These are phyloP conservation scores for Suhomyces guaymorum DNA, from an alignment of 1,139 yeast genomes.

Conservation along the genomic window DNA sequence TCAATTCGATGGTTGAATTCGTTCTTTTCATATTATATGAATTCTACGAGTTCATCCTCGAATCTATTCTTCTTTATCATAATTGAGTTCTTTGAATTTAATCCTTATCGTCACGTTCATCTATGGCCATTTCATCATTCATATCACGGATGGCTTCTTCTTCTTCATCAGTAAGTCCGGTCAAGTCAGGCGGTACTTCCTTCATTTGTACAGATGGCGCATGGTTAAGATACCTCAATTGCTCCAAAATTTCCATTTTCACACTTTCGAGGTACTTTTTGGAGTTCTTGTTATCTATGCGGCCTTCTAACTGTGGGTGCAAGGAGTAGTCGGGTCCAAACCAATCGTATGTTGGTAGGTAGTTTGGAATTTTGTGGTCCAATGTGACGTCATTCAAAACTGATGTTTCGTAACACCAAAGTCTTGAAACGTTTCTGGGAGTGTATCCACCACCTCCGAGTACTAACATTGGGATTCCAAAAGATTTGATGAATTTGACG, in stretches of 20 bases:
- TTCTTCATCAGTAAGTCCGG: constrained; percentile 64
- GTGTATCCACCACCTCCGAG: constrained; percentile 98
- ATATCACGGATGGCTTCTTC: constrained; percentile 54
- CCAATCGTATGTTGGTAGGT: constrained; percentile 80
- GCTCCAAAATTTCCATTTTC: constrained; percentile 75
- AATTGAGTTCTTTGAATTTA: too few species aligned
- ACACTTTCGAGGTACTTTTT: constrained; percentile 83
- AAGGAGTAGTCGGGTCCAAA: constrained; percentile 91
- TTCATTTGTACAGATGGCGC: constrained; percentile 96
- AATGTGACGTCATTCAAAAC: constrained; percentile 77
- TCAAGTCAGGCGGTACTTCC: constrained; percentile 82
- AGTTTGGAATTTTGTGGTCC: constrained; percentile 73
- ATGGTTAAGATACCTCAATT: constrained; percentile 75
- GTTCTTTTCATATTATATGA: too few species aligned
- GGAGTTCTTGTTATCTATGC: constrained; percentile 84
- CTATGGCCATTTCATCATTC: constrained; percentile 41
- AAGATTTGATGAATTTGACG: constrained; percentile 79
- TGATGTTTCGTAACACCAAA: constrained; percentile 96
- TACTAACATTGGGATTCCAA: constrained; percentile 86
- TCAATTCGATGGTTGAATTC: too few species aligned
- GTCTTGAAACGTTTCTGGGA: constrained; percentile 88
- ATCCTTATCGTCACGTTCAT: too few species aligned
- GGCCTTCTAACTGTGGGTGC: constrained; percentile 87
- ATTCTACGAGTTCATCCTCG: too few species aligned
- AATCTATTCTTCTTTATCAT: neutral